Percentiles rank a stretch among this genome's conserved stretches.
Conservation (phyloP, 176 grass and related monocot genomes). For the Canna indica region DNA sequence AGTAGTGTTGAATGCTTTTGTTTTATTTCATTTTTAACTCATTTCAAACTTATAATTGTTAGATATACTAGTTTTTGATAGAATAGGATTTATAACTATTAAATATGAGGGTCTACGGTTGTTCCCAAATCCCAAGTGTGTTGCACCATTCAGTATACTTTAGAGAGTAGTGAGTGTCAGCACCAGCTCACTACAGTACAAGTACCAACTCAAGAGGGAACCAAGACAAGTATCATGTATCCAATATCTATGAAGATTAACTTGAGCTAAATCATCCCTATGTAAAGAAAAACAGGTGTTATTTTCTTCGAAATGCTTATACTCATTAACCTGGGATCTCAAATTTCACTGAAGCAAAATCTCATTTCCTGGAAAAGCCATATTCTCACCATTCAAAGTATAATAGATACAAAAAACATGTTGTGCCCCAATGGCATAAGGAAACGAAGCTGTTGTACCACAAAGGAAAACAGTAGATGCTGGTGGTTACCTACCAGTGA, state of each 20-base stretch:
- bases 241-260: background rate
- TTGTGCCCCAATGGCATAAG: background rate
- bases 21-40: no score
- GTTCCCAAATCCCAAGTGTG: no score
- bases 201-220: no score
- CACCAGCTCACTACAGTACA: no score
- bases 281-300: background rate
- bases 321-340: background rate
- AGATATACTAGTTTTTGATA: no score
- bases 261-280: background rate
- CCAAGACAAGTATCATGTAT: background rate
- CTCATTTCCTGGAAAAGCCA: background rate
- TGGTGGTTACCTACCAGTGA: constrained; percentile 43
- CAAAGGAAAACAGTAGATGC: constrained; percentile 1
- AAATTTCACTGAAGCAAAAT: background rate
- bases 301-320: background rate
- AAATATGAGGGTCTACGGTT: no score
- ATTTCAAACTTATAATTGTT: no score
- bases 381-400: background rate
- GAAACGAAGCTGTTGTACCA: background rate
- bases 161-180: no score
- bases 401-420: background rate
- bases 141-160: no score
- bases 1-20: no score
- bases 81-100: no score